phyloP scores from a whole-genome alignment of 2,329 filamentous ascomycete genomes.

The Xylariales sp. region DNA sequence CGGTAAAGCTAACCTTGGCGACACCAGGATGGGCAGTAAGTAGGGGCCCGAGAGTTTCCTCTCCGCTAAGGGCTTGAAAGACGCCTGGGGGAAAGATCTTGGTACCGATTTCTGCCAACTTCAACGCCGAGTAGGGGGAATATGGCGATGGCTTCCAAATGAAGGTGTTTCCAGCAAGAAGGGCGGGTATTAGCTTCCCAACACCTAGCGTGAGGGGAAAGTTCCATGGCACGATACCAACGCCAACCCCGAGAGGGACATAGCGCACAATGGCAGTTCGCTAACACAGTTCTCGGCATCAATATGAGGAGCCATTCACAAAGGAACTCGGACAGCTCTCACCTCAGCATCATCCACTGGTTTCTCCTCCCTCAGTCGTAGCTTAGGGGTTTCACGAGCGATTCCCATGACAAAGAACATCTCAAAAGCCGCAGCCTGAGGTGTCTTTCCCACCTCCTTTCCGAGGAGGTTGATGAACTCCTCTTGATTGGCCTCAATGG shows the following conservation, averaged over 20 bases:
- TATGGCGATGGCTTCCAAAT: slow-evolving; percentile 69
- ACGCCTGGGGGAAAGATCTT: slow-evolving; percentile 71
- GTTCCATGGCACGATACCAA: slow-evolving; percentile 67
- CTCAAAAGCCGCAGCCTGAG: slow-evolving; percentile 19
- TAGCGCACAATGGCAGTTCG: slow-evolving; percentile 51
- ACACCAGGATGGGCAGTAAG: slow-evolving; percentile 69
- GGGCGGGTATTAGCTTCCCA: slow-evolving; percentile 66
- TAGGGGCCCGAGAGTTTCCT: slow-evolving; percentile 69
- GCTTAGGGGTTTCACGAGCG: slow-evolving; percentile 27
- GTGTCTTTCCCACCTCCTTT: slow-evolving; percentile 39
- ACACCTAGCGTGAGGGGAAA: slow-evolving; percentile 64
- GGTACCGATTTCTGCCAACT: slow-evolving; percentile 68
- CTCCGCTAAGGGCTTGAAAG: slow-evolving; percentile 69
- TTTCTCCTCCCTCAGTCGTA: slow-evolving; percentile 40
- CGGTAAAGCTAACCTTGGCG: slow-evolving; percentile 73
- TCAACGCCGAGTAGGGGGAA: slow-evolving; percentile 59
- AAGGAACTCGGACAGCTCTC: slow-evolving; percentile 17
- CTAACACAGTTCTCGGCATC: slow-evolving; percentile 10
- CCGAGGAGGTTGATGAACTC: slow-evolving; percentile 33
- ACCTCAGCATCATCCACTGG: slow-evolving; percentile 34
- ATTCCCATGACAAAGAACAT: neutral
- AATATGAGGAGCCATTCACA: neutral
- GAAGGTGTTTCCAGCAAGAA: slow-evolving; percentile 66
- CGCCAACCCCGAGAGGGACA: slow-evolving; percentile 57
- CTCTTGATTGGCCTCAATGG: slow-evolving; percentile 31